Percentiles rank a stretch among this genome's conserved stretches.
Conservation (phyloP, 2,329 filamentous ascomycete species). For the Chaetomiaceae sp. region DNA sequence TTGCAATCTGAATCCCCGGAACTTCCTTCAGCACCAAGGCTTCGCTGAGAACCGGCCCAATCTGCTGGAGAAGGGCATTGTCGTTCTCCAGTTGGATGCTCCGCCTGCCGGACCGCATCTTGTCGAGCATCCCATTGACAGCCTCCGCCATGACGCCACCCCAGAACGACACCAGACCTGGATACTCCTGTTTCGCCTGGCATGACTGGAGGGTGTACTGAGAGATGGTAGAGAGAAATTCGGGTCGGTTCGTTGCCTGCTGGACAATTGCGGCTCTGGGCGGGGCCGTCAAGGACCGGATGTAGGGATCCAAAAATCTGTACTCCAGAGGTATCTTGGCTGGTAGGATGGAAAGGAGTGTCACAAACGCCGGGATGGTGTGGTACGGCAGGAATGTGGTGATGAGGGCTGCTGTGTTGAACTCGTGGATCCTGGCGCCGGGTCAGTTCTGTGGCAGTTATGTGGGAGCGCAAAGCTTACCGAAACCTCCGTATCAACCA, state of each 20-base stretch:
- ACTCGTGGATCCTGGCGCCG: slow-evolving; percentile 71
- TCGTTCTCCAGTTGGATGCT: slow-evolving; percentile 75
- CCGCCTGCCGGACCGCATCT: slow-evolving; percentile 67
- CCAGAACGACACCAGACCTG: slow-evolving; percentile 83
- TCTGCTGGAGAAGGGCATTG: slow-evolving; percentile 66
- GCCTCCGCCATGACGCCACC: slow-evolving; percentile 82
- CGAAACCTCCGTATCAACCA: slow-evolving; percentile 84
- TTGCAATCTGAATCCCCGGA: slow-evolving; percentile 76
- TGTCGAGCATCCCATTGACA: slow-evolving; percentile 76
- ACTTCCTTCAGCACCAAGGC: slow-evolving; percentile 71
- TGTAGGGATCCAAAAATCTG: slow-evolving; percentile 82
- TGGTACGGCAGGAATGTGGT: slow-evolving; percentile 93
- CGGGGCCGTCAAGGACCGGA: slow-evolving; percentile 68
- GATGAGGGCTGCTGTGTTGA: slow-evolving; percentile 74
- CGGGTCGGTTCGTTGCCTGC: slow-evolving; percentile 71
- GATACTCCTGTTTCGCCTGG: slow-evolving; percentile 66
- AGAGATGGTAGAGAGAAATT: slow-evolving; percentile 73
- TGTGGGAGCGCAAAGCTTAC: slow-evolving; percentile 41
- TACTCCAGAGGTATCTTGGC: slow-evolving; percentile 68
- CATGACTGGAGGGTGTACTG: slow-evolving; percentile 73
- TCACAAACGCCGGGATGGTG: slow-evolving; percentile 76
- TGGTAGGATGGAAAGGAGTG: slow-evolving; percentile 82
- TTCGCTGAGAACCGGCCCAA: slow-evolving; percentile 68
- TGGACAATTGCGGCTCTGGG: slow-evolving; percentile 80
- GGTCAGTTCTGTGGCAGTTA: slow-evolving; percentile 15